A percentile compares a stretch with the other conserved stretches of the same genome.
phyloP scores from a whole-genome alignment of 2,329 filamentous ascomycete species.

The Huntiella abstrusa region DNA sequence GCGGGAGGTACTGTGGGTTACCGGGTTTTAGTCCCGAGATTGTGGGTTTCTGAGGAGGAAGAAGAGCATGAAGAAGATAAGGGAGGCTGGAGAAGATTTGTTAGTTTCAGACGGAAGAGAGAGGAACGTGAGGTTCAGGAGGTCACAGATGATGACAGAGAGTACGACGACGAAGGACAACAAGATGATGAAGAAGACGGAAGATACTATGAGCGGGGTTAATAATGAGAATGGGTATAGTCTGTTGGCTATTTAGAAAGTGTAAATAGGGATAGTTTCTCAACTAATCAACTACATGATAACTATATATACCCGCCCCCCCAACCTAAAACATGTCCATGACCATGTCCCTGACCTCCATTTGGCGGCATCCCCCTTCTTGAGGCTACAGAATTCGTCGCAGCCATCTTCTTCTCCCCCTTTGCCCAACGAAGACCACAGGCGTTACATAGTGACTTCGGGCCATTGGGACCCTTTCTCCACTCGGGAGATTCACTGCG shows the following conservation, averaged over 20 bases:
- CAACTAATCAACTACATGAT: no score
- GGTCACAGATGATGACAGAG: background rate
- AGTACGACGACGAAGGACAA: background rate
- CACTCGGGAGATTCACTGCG: slow-evolving; percentile 89
- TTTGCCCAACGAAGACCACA: slow-evolving; percentile 63
- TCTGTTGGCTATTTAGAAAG: no score
- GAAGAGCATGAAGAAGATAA: slow-evolving; percentile 16
- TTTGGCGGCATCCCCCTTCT: background rate
- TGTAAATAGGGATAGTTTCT: no score
- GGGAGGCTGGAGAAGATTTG: slow-evolving; percentile 4
- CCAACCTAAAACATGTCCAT: background rate
- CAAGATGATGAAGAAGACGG: slow-evolving; percentile 1
- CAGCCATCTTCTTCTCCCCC: slow-evolving; percentile 54
- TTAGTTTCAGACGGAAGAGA: background rate
- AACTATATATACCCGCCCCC: no score
- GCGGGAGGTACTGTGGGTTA: slow-evolving; percentile 79
- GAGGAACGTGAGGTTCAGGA: background rate
- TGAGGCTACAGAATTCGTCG: background rate
- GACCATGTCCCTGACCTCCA: background rate
- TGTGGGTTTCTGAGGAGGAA: slow-evolving; percentile 37
- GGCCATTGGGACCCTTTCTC: slow-evolving; percentile 81
- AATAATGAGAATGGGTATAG: no score
- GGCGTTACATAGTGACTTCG: slow-evolving; percentile 89
- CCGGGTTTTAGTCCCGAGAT: slow-evolving; percentile 61
- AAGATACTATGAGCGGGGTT: background rate